Evolutionary conservation across 2,329 filamentous ascomycete genomes (phyloP).

Genomic region (Colletotrichum ledebouriae): DNA sequence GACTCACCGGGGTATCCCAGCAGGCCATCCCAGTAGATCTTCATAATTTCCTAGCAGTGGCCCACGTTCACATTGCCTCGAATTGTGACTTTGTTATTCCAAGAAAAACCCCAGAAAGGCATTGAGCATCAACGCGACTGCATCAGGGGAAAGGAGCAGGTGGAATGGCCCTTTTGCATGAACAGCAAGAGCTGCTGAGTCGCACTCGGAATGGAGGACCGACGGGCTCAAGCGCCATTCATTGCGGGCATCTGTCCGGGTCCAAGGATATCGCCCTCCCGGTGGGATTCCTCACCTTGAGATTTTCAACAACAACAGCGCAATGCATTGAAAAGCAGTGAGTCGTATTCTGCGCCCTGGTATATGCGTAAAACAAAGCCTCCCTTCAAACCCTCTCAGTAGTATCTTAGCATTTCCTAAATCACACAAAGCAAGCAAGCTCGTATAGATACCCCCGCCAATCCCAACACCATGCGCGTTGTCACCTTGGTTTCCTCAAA

Average conservation of each 20-base stretch:
- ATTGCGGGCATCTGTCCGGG: no score
- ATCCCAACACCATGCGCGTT: background rate
- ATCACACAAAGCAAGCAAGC: background rate
- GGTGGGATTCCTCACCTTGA: background rate
- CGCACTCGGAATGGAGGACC: no score
- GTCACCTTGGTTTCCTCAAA: background rate
- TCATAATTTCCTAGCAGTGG: background rate
- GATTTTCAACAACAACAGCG: background rate
- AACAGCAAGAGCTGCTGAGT: background rate
- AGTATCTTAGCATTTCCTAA: background rate
- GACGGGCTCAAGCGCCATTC: no score
- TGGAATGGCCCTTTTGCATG: no score
- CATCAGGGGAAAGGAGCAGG: no score
- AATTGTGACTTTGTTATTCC: no score
- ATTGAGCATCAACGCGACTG: no score
- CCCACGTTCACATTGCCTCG: no score
- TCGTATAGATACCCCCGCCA: background rate
- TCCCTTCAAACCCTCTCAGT: background rate
- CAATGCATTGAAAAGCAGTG: background rate
- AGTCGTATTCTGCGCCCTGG: constrained; percentile 18
- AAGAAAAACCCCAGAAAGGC: no score
- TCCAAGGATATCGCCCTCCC: background rate
- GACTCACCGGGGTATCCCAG: background rate
- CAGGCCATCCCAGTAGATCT: constrained; percentile 5
- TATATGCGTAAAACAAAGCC: constrained; percentile 16